Evolutionary conservation across 768 basidiomycete species (phyloP), one percentile per base, ranked within the genome.

Genomic region (Russula emetica): DNA sequence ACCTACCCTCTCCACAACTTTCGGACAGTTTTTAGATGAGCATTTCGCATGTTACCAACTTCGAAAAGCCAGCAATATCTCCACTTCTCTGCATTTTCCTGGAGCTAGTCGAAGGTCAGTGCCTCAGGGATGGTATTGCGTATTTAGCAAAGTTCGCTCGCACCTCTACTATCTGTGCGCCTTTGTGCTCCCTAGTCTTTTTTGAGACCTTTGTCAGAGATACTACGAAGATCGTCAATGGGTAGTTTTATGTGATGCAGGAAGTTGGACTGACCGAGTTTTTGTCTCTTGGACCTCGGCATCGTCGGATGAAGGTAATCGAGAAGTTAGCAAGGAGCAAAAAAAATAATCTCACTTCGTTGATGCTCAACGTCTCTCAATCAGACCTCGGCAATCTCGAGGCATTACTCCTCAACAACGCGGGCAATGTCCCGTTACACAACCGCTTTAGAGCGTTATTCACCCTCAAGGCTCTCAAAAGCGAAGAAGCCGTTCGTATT

Each of bases 41-140:
- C 79, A 77, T 96, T 98, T 64, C 97, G 82, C 94, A 98, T 96
- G 69, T 94, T 85, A 18, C 94, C 95, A 6, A 98, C 92, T 70
- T 90, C 86, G 73, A 99, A 97, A 44, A 98, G 73, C 92, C 94
- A 99, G 77, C 92, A 90, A 75, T 97, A 95, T 71, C 84, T 84
- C 87, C 92, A 98, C 78, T 92, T 90, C 69, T 95, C 93, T 24
- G 86, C 78, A 72, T 86, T 85, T 72, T 81, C 81, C 79, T 92
- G 90, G 59, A 98, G 78, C 92, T 94, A 70, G 60, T 61, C 51
- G 32, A 59, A 55, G 61, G 50, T 40, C 61, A 47, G 40, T 24
- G 45, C n/a, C 60, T 47, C 30, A 60, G 34, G 34, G 53, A 26
- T 20, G 34, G 50, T 42, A n/a, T 16, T 28, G 5, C 2, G 13